These are phyloP conservation scores for Suillus discolor DNA, from an alignment of 768 basidiomycete genomes.

Conservation along the genomic window DNA sequence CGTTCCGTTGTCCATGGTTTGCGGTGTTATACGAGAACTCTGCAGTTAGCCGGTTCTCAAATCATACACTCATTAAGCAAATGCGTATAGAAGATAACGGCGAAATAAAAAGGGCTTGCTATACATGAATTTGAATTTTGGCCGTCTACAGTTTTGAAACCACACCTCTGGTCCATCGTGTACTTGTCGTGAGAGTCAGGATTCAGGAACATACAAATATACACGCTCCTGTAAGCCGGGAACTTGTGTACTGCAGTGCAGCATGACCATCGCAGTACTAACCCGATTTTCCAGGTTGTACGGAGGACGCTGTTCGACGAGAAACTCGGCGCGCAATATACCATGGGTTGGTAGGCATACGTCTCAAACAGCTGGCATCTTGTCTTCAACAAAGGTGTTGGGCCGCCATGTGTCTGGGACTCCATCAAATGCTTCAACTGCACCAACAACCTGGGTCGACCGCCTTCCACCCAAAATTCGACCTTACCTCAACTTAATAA, in stretches of 20 bases:
- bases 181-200: no score
- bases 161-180: no score
- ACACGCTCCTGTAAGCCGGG: no score
- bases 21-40: no score
- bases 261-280: not conserved
- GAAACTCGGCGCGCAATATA: not conserved
- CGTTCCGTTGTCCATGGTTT: no score
- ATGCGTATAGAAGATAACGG: no score
- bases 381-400: not conserved
- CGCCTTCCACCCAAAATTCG: constrained; percentile 55
- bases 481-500: constrained; percentile 85
- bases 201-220: no score
- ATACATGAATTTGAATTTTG: no score
- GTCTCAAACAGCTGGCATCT: not conserved
- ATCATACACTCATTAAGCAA: no score
- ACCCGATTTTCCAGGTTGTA: not conserved
- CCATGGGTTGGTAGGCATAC: not conserved
- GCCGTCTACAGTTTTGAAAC: no score
- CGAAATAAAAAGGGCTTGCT: no score
- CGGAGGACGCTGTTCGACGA: not conserved
- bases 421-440: constrained; percentile 9
- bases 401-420: constrained; percentile 18
- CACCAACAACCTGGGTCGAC: constrained; percentile 63
- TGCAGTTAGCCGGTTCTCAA: no score
- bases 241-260: not conserved